Evolutionary conservation across 352 stramenopile species (phyloP), one percentile per base, ranked within the genome.

Genomic region (Blastocystis sp.): DNA sequence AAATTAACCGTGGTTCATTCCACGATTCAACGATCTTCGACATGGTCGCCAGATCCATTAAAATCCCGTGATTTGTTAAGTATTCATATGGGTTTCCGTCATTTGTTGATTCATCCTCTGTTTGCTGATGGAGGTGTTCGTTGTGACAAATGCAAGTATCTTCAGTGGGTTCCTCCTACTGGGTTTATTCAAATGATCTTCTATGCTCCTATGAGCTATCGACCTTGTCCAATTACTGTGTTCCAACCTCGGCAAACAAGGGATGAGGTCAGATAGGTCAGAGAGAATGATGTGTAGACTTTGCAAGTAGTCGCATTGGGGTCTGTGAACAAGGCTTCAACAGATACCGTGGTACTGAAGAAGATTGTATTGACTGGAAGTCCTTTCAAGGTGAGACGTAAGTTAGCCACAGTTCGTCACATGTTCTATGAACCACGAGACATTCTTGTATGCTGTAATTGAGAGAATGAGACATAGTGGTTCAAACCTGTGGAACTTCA

Each of bases 341-440:
- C 96, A 21, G 94, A 99, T 89, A 92, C 95, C 54, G 95, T 99
- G 67, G 93, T 98, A 61, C 92, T 97, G 75, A 99, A 99, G 92
- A 94, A 95, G 77, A 95, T 98, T 56, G 91, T 99, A 21, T 89
- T 99, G 77, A 98, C 96, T 21, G 97, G 96, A n/a, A 97, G 96
- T 80, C 97, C 97, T 16, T 93, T 98, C 11, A 95, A 96, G 86
- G 95, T 98, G n/a, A 97, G 98, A 89, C 98, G 98, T 88, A 93
- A 95, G 78, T 96, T 95, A 90, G 96, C 96, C 27, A 96, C 97
- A 9, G 92, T 99, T 32, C 96, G 97, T 63, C 97, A 98, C 92
- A 98, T 99, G 96, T 99, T 99, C 92, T 95, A 97, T 90, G 95
- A 97, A 90, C 95, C 96, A 5, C 95, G 98, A 86, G 96, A 98